Percentiles rank a stretch among this genome's conserved stretches.
phyloP scores from a whole-genome alignment of 306 rosid species.

The Casuarina equisetifolia region DNA sequence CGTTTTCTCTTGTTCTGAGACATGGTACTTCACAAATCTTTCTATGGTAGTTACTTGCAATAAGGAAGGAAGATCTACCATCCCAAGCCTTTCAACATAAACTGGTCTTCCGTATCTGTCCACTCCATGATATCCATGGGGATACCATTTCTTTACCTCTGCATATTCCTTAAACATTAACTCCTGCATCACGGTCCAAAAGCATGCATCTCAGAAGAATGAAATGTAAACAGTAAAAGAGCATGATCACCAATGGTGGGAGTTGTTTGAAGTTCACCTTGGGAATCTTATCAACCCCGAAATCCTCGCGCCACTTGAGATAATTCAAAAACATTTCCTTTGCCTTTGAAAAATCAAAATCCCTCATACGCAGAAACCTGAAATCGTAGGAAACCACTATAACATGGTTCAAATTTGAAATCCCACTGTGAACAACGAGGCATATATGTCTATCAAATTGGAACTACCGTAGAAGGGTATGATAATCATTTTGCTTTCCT shows the following conservation, averaged over 20 bases:
- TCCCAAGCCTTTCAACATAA: conserved; percentile 77
- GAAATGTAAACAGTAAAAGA: not conserved
- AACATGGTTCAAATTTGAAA: conserved; percentile 1
- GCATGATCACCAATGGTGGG: not conserved
- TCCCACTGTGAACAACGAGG: not conserved
- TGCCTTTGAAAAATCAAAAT: conserved; percentile 62
- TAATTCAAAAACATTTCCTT: conserved; percentile 66
- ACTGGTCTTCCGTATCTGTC: conserved; percentile 80
- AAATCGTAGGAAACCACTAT: not conserved
- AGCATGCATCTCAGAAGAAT: not conserved
- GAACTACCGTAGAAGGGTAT: conserved; percentile 75
- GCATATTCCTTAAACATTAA: conserved; percentile 64
- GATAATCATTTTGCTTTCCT: conserved; percentile 70
- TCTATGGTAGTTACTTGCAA: conserved; percentile 67
- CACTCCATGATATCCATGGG: conserved; percentile 88
- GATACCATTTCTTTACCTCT: conserved; percentile 81
- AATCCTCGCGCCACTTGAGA: conserved; percentile 83
- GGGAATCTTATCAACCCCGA: conserved; percentile 55
- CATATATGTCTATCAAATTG: no score
- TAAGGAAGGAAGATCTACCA: conserved; percentile 66
- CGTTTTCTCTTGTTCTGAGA: conserved; percentile 88
- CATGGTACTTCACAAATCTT: conserved; percentile 68
- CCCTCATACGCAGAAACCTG: conserved; percentile 91
- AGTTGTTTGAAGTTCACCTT: conserved; percentile 45
- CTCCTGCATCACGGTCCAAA: conserved; percentile 53